These are phyloP conservation scores for Leccinum variicolor DNA, from an alignment of 768 basidiomycete species.

Conservation along the genomic window DNA sequence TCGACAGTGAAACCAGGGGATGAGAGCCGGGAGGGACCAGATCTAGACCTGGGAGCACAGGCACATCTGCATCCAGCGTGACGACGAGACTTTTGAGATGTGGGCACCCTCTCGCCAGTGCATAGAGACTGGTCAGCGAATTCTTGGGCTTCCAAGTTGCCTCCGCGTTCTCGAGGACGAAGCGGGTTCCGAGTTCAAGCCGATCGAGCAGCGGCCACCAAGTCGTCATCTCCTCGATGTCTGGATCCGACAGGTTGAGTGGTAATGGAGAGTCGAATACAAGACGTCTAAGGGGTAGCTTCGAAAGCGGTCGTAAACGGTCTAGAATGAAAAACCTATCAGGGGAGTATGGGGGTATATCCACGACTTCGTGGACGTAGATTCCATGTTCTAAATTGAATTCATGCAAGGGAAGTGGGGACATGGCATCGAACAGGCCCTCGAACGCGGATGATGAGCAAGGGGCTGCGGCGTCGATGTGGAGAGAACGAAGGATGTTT, in stretches of 20 bases:
- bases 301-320: slow-evolving; percentile 34
- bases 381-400: slow-evolving; percentile 41
- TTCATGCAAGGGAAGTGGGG: slow-evolving; percentile 31
- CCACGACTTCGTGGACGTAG: slow-evolving; percentile 30
- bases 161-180: slow-evolving; percentile 23
- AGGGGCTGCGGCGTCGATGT: slow-evolving; percentile 36
- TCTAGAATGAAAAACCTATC: slow-evolving; percentile 25
- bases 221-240: slow-evolving; percentile 34
- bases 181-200: slow-evolving; percentile 39
- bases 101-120: slow-evolving; percentile 17
- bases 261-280: slow-evolving; percentile 40
- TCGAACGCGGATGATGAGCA: slow-evolving; percentile 32
- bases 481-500: slow-evolving; percentile 34
- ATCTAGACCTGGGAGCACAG: not conserved
- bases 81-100: slow-evolving; percentile 18
- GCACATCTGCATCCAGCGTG: slow-evolving; percentile 9
- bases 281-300: slow-evolving; percentile 34
- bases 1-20: slow-evolving; percentile 33
- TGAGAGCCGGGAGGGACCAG: not conserved
- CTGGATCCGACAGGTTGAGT: slow-evolving; percentile 36
- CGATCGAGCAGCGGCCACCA: slow-evolving; percentile 46
- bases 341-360: slow-evolving; percentile 18
- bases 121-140: slow-evolving; percentile 16
- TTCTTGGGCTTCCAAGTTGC: slow-evolving; percentile 16
- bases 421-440: slow-evolving; percentile 32